Conservation (phyloP, 169 alveolate genomes). For the Cryptosporidium tyzzeri region DNA sequence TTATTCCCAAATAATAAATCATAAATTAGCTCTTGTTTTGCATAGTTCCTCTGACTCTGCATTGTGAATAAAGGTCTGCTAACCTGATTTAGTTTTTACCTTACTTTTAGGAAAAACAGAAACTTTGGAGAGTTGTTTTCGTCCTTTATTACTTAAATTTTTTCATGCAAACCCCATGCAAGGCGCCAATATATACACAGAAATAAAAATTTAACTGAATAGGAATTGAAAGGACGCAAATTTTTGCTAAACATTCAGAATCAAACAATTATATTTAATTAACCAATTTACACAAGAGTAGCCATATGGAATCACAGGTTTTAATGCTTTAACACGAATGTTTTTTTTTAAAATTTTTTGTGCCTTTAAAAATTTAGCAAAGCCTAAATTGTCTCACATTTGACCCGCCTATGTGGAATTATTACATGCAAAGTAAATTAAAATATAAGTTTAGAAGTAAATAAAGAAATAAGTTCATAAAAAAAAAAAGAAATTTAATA, state of each 20-base stretch:
- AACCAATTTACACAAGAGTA: neutral
- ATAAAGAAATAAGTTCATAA: neutral
- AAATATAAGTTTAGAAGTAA: neutral
- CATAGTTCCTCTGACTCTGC: constrained; percentile 38
- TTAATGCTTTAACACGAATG: neutral
- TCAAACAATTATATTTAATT: too few relatives aligned
- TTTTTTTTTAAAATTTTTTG: too few relatives aligned
- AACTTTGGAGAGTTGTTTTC: neutral
- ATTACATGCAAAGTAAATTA: constrained; percentile 8
- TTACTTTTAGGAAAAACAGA: neutral
- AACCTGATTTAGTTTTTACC: neutral
- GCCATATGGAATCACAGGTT: neutral
- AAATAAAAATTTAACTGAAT: neutral
- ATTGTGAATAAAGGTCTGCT: neutral
- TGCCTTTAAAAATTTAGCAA: neutral
- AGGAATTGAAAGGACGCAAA: neutral
- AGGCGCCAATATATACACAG: neutral
- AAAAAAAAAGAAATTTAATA: too few relatives aligned
- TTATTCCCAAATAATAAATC: constrained; percentile 56
- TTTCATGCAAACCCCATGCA: constrained; percentile 26
- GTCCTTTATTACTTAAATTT: neutral
- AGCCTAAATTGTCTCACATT: neutral
- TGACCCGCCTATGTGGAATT: neutral
- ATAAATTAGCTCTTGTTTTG: constrained; percentile 60
- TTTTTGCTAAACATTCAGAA: neutral